Conservation (phyloP, 352 stramenopile species). For the Phytophthora citricola region DNA sequence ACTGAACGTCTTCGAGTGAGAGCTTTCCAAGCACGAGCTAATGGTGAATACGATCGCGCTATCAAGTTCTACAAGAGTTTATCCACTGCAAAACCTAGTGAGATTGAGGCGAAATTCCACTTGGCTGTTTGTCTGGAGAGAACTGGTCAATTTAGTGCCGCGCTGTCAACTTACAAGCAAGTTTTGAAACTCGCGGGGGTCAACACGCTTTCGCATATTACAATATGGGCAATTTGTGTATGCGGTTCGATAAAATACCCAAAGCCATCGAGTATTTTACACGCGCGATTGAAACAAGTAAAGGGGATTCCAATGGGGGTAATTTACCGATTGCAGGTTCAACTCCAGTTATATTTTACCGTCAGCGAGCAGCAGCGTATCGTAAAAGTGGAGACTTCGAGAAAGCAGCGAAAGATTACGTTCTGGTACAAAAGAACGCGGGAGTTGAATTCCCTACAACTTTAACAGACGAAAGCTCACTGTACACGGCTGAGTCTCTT, state of each 20-base stretch:
- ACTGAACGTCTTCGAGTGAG: constrained; percentile 46
- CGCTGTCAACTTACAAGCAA: constrained; percentile 44
- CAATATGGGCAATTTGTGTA: constrained; percentile 63
- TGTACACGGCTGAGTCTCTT: constrained; percentile 26
- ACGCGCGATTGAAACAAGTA: constrained; percentile 43
- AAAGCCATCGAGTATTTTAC: constrained; percentile 59
- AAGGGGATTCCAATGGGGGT: constrained; percentile 7
- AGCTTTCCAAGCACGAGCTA: constrained; percentile 55
- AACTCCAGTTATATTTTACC: constrained; percentile 49
- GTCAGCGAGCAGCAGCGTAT: constrained; percentile 60
- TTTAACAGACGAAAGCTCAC: constrained; percentile 8
- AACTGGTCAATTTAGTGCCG: constrained; percentile 39
- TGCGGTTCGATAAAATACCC: constrained; percentile 42
- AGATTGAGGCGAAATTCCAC: constrained; percentile 50
- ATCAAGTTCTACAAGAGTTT: constrained; percentile 46
- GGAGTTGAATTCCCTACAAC: background rate
- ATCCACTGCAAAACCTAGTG: constrained; percentile 14
- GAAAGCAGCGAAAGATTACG: constrained; percentile 67
- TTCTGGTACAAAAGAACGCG: constrained; percentile 18
- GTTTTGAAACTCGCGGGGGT: constrained; percentile 31
- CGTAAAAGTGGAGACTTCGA: constrained; percentile 67
- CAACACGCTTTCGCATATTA: constrained; percentile 58
- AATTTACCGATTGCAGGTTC: constrained; percentile 4
- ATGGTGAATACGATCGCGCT: constrained; percentile 50
- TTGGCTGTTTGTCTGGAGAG: constrained; percentile 59